These are phyloP conservation scores for Fusarium illudens DNA, from an alignment of 2,329 filamentous ascomycete genomes.

Conservation along the genomic window DNA sequence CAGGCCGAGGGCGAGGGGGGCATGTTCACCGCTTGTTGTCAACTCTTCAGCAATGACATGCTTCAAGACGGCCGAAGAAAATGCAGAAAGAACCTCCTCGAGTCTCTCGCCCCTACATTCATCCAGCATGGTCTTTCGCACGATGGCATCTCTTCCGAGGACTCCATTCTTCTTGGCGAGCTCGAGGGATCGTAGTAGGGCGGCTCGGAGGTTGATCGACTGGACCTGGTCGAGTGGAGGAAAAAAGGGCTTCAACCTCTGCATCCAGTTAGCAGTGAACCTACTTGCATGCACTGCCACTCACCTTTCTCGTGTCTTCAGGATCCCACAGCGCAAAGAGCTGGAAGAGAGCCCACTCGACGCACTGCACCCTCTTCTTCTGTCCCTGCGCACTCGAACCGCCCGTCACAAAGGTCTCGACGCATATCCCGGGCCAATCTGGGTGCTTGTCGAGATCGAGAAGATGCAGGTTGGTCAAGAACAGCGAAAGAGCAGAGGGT, in stretches of 20 bases:
- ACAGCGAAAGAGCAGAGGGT: conserved; percentile 52
- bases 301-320: conserved; percentile 76
- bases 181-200: conserved; percentile 81
- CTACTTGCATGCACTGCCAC: conserved; percentile 12
- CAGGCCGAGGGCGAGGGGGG: conserved; percentile 62
- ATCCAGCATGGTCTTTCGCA: conserved; percentile 95
- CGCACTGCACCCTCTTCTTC: conserved; percentile 80
- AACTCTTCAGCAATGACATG: conserved; percentile 63
- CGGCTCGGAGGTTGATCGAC: conserved; percentile 87
- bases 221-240: conserved; percentile 90
- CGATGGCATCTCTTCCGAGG: conserved; percentile 78
- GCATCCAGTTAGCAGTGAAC: conserved; percentile 15
- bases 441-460: conserved; percentile 78
- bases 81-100: conserved; percentile 83
- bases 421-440: conserved; percentile 82
- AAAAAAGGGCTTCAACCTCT: conserved; percentile 92
- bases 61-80: conserved; percentile 84
- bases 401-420: conserved; percentile 70
- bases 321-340: conserved; percentile 87
- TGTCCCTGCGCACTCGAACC: conserved; percentile 75
- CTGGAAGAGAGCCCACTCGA: conserved; percentile 92
- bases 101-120: conserved; percentile 93
- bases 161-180: conserved; percentile 88
- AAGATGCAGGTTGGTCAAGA: conserved; percentile 84
- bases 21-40: conserved; percentile 50